Percentiles rank a stretch among this genome's conserved stretches.
phyloP scores from a whole-genome alignment of 768 basidiomycete genomes.

The Phanerodontia chrysosporium region DNA sequence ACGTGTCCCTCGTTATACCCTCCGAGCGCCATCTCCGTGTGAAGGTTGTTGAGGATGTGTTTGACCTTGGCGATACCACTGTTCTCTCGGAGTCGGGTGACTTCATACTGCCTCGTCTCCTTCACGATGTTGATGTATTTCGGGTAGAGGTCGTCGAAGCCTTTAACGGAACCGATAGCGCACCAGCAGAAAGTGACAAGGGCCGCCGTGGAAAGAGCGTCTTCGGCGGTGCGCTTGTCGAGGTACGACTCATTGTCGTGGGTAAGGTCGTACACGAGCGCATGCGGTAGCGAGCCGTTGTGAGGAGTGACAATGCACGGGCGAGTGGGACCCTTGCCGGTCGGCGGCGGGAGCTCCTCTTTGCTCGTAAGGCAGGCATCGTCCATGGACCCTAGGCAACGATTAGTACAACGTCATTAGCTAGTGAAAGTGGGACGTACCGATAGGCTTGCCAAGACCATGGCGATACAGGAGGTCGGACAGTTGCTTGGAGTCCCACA shows the following conservation, averaged over 20 bases:
- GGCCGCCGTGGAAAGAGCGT: conserved; percentile 91
- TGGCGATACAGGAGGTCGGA: conserved; percentile 85
- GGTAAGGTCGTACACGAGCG: conserved; percentile 91
- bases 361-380: conserved; percentile 71
- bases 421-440: conserved; percentile 35
- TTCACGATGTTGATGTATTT: conserved; percentile 86
- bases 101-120: conserved; percentile 77
- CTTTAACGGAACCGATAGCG: conserved; percentile 91
- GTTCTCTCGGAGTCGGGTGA: conserved; percentile 44
- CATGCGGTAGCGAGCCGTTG: conserved; percentile 86
- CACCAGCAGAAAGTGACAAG: conserved; percentile 87
- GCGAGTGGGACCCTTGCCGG: conserved; percentile 74
- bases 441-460: conserved; percentile 92
- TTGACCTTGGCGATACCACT: conserved; percentile 37
- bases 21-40: conserved; percentile 86
- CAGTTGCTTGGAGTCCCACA: conserved; percentile 82
- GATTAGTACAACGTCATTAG: background rate
- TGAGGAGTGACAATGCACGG: conserved; percentile 74
- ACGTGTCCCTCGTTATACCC: conserved; percentile 92
- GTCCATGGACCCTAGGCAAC: conserved; percentile 82
- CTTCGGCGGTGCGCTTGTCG: conserved; percentile 90
- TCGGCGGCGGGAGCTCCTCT: conserved; percentile 78
- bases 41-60: conserved; percentile 80
- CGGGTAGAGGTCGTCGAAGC: conserved; percentile 96
- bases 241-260: conserved; percentile 95